Conservation (phyloP, 2,329 filamentous ascomycete genomes). For the Apiospora malaysiana region DNA sequence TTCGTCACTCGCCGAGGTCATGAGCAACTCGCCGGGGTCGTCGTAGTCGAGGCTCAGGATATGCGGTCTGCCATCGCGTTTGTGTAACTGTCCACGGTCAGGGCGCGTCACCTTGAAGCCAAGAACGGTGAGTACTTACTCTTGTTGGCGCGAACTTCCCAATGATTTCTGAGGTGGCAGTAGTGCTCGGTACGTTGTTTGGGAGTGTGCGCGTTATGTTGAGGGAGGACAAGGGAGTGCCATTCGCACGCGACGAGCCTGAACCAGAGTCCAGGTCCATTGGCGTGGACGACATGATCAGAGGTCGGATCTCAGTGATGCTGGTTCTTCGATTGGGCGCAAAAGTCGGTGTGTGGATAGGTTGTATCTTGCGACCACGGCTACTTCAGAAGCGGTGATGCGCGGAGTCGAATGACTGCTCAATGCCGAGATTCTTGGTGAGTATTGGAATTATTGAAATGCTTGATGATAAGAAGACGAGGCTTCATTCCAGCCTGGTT, state of each 20-base stretch:
- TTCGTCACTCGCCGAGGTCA: conserved; percentile 92
- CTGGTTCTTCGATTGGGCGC: background rate
- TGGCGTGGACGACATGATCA: conserved; percentile 33
- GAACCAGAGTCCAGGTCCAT: conserved; percentile 62
- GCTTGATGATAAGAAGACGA: background rate
- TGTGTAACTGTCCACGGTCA: conserved; percentile 57
- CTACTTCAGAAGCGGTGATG: background rate
- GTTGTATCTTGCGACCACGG: background rate
- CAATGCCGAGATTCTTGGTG: background rate
- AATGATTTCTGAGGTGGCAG: conserved; percentile 80
- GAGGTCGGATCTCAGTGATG: background rate
- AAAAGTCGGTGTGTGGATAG: background rate
- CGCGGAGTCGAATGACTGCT: background rate
- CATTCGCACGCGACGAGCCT: conserved; percentile 46
- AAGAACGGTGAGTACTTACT: conserved; percentile 52
- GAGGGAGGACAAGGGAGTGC: conserved; percentile 46
- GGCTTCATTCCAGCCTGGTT: conserved; percentile 4
- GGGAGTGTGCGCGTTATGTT: conserved; percentile 57
- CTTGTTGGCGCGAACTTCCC: conserved; percentile 79
- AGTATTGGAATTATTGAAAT: background rate
- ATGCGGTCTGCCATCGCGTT: conserved; percentile 63
- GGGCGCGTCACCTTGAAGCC: conserved; percentile 10
- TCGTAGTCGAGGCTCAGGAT: conserved; percentile 96
- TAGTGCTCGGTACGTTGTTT: conserved; percentile 51
- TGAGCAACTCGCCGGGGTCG: conserved; percentile 89